Conservation (phyloP, 305 asterid species). For the Coffea humblotiana region DNA sequence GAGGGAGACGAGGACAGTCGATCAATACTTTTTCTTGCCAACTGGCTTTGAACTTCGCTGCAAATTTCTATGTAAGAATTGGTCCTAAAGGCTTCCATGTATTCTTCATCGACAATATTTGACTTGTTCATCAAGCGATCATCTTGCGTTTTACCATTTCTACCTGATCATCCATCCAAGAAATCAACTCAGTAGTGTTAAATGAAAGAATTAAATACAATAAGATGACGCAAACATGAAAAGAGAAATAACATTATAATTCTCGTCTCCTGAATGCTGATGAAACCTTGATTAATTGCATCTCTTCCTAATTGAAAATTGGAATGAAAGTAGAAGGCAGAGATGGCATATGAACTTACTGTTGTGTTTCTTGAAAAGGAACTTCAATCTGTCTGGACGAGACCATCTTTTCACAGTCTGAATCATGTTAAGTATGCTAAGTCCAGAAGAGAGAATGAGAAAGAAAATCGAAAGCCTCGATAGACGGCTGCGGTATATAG, state of each 20-base stretch:
- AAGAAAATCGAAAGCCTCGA: background rate
- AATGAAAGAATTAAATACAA: background rate
- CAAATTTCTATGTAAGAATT: slow-evolving; percentile 63
- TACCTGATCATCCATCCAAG: slow-evolving; percentile 30
- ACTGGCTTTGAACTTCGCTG: slow-evolving; percentile 43
- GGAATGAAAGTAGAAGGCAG: background rate
- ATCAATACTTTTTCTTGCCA: slow-evolving; percentile 31
- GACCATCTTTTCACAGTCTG: slow-evolving; percentile 20
- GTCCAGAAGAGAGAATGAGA: background rate
- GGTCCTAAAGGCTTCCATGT: slow-evolving; percentile 63
- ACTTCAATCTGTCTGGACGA: slow-evolving; percentile 22
- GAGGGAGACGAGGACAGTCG: slow-evolving; percentile 32
- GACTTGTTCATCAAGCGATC: slow-evolving; percentile 32
- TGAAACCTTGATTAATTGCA: background rate
- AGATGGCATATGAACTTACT: slow-evolving; percentile 29
- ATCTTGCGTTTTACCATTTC: slow-evolving; percentile 24
- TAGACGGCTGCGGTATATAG: background rate
- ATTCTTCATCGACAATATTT: slow-evolving; percentile 53
- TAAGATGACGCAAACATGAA: background rate
- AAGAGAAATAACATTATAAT: background rate
- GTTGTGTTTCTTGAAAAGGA: slow-evolving; percentile 21
- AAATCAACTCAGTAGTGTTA: background rate
- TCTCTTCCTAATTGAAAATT: background rate
- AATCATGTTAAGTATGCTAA: background rate
- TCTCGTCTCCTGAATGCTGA: background rate